A percentile compares a stretch with the other conserved stretches of the same genome.
Conservation (phyloP, 129 eudicot genomes). For the Ambrosia artemisiifolia region DNA sequence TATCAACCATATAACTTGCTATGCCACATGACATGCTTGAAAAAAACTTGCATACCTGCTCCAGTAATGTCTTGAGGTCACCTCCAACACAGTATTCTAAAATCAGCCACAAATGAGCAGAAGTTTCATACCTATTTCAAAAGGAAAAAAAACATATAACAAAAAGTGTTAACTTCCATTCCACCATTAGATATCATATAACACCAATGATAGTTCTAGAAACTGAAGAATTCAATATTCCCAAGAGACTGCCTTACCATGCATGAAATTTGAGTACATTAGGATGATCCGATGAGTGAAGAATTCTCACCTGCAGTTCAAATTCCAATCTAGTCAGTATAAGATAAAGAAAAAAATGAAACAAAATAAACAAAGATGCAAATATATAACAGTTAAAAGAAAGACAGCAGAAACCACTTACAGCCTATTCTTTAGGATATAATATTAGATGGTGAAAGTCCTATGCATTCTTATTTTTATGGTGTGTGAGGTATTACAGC, state of each 20-base stretch:
- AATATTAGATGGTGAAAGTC: neutral
- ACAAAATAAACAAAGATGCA: neutral
- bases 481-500: neutral
- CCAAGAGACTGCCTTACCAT: conserved; percentile 50
- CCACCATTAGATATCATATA: neutral
- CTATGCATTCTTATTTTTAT: neutral
- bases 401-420: neutral
- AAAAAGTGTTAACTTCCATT: neutral
- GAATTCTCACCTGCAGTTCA: conserved; percentile 72
- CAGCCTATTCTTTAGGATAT: neutral
- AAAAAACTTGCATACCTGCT: conserved; percentile 52
- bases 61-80: conserved; percentile 80
- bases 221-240: neutral
- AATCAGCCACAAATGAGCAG: conserved; percentile 93
- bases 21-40: neutral
- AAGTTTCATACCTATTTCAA: conserved; percentile 83
- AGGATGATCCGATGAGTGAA: conserved; percentile 75
- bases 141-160: neutral
- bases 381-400: neutral
- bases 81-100: conserved; percentile 99
- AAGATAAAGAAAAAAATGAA: neutral
- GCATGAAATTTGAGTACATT: conserved; percentile 82
- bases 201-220: conserved; percentile 7
- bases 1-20: neutral
- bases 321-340: neutral